Percentiles rank a stretch among this genome's conserved stretches.
Evolutionary conservation across 2,329 filamentous ascomycete species (phyloP).

Genomic region (Diaporthe capsici): DNA sequence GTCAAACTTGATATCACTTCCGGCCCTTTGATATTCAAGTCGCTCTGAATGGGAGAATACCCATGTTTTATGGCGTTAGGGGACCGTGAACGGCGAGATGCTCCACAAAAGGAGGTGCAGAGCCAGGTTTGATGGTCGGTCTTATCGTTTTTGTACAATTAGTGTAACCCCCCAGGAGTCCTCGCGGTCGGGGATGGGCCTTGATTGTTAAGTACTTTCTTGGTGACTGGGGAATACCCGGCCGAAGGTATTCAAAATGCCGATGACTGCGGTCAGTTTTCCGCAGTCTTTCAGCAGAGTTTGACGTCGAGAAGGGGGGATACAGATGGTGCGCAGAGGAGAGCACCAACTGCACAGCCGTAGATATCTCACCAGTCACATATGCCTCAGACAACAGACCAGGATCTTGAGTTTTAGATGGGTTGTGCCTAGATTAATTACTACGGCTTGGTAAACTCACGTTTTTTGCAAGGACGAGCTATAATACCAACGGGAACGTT

Average conservation of each 20-base stretch:
- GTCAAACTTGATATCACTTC: neutral
- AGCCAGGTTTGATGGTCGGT: neutral
- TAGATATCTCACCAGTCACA: neutral
- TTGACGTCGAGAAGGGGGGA: neutral
- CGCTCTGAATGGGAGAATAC: slow-evolving; percentile 3
- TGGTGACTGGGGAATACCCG: neutral
- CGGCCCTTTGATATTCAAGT: neutral
- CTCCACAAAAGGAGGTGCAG: neutral
- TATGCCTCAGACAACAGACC: neutral
- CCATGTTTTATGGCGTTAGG: slow-evolving; percentile 22
- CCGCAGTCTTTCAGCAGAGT: neutral
- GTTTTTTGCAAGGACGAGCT: neutral
- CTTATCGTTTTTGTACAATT: neutral
- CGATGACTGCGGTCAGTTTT: neutral
- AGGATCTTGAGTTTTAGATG: neutral
- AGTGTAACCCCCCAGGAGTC: neutral
- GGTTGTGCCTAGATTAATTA: neutral
- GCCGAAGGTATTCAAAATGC: neutral
- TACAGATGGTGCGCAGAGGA: neutral
- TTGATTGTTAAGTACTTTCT: neutral
- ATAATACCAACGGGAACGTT: too few species aligned
- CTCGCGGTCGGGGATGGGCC: neutral
- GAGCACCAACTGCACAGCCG: neutral
- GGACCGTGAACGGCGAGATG: neutral
- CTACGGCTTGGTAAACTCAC: neutral